Base-by-base conservation (phyloP, 352 stramenopile species). In the Globisporangium takayamanum region DNA sequence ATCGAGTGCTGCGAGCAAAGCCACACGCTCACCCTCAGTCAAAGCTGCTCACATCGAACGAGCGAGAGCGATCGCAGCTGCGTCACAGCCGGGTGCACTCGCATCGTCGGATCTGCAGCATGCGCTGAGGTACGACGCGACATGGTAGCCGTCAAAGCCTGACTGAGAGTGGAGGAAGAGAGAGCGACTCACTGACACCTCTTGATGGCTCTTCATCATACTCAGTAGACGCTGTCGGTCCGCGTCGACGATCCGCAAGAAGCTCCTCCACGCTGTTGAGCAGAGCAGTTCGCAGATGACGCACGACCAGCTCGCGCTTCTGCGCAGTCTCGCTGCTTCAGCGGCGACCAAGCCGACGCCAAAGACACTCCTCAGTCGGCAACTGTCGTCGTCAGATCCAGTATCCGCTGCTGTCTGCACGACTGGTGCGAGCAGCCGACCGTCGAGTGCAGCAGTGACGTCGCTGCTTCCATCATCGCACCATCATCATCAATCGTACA, bases 211-310 rank as follows among this genome's bases (percentile, higher is more conserved):
- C 11, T 36, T 41, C 18, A 14, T 22, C 36, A 11, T 56, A 1
- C 20, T 20, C 33, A 28, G 11, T 18, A 88, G 81, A 52, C 70
- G 81, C 22, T 89, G 79, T 44, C 74, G 84, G 44, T 91, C 81
- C 0, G 81, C 81, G 2, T 89, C 81, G 12, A 70, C 67, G 37
- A 70, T 91, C 12, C 73, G 81, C 18, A 86, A 84, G 54, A 84
- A 85, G n/a, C 72, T 91, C 42, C 69, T 80, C 3, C 55, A 72
- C 39, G 79, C 77, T 1, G 70, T 87, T 25, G 77, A 88, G 39
- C 73, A 80, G 44, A 74, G 78, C 37, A 67, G 53, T 45, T 75
- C 54, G 49, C 66, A 30, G 50, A 72, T 30, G 54, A 77, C 42
- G 48, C 63, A 63, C 18, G 65, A 73, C 28, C 73, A 87, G 52